Evolutionary conservation across 768 basidiomycete genomes (phyloP).

Genomic region (Tricholomella constricta): DNA sequence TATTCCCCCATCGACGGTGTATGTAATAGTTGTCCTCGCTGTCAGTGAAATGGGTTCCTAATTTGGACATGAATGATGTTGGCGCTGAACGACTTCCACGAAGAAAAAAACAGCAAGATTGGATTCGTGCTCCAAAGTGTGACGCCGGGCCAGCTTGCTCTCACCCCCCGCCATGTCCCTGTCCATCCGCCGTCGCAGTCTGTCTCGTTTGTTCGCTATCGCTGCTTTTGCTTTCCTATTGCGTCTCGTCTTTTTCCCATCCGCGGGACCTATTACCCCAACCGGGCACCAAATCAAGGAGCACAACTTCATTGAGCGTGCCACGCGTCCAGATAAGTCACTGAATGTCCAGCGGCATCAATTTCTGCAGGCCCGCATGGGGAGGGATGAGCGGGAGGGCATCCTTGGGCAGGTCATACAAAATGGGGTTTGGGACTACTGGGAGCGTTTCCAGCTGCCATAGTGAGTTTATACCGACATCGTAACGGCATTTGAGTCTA

Average conservation of each 20-base stretch:
- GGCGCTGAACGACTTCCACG: background rate
- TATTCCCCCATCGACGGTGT: background rate
- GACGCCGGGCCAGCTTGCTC: background rate
- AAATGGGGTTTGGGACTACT: slow-evolving; percentile 84
- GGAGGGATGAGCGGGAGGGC: slow-evolving; percentile 82
- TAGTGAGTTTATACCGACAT: slow-evolving; percentile 56
- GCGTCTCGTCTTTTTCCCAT: slow-evolving; percentile 38
- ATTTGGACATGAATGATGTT: slow-evolving; percentile 9
- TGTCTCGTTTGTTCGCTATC: slow-evolving; percentile 44
- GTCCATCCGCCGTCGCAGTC: slow-evolving; percentile 49
- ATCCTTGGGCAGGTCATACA: slow-evolving; percentile 74
- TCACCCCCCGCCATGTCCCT: slow-evolving; percentile 35
- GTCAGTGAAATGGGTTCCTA: background rate
- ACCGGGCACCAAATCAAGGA: slow-evolving; percentile 46
- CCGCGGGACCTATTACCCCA: slow-evolving; percentile 15
- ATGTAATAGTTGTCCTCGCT: background rate
- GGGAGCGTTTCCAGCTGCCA: slow-evolving; percentile 90
- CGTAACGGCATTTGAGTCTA: background rate
- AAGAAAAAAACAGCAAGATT: too few relatives aligned
- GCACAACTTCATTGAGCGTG: slow-evolving; percentile 57
- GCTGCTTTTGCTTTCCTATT: slow-evolving; percentile 34
- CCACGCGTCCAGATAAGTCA: slow-evolving; percentile 65
- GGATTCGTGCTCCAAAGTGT: too few relatives aligned
- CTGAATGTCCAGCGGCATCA: slow-evolving; percentile 88
- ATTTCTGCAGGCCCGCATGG: slow-evolving; percentile 87